Conservation (phyloP, 768 basidiomycete species). For the Russula olivacea region DNA sequence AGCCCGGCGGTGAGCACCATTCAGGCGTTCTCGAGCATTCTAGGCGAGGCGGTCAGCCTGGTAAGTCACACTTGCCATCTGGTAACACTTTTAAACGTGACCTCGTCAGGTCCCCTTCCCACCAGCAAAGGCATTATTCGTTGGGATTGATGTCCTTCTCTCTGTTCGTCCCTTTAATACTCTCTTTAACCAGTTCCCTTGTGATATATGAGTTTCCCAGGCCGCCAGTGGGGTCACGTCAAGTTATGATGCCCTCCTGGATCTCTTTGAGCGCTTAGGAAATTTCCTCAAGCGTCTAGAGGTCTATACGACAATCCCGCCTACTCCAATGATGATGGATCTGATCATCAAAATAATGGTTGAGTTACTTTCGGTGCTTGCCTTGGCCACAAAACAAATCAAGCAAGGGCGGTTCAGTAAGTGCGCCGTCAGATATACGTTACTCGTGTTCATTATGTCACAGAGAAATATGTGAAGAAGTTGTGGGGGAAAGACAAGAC, state of each 20-base stretch:
- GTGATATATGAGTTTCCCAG: neutral
- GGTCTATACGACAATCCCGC: neutral
- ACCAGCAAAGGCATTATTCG: neutral
- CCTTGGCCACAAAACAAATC: neutral
- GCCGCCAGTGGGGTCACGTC: neutral
- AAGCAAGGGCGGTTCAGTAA: neutral
- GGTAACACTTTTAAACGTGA: neutral
- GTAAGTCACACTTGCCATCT: neutral
- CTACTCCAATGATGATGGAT: neutral
- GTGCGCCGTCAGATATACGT: neutral
- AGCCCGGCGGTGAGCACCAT: neutral
- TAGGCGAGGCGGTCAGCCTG: neutral
- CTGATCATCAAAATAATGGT: neutral
- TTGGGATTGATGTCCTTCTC: neutral
- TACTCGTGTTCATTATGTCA: neutral
- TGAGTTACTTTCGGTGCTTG: neutral
- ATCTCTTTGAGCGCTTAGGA: neutral
- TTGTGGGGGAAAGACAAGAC: neutral
- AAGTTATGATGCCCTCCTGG: neutral
- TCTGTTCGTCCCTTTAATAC: neutral
- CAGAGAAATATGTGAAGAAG: neutral
- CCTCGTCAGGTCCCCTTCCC: neutral
- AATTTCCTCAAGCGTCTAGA: neutral
- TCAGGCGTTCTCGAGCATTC: neutral
- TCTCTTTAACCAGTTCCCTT: neutral